phyloP scores from a whole-genome alignment of 2,329 filamentous ascomycete species.

The Penicillium sumatraense region DNA sequence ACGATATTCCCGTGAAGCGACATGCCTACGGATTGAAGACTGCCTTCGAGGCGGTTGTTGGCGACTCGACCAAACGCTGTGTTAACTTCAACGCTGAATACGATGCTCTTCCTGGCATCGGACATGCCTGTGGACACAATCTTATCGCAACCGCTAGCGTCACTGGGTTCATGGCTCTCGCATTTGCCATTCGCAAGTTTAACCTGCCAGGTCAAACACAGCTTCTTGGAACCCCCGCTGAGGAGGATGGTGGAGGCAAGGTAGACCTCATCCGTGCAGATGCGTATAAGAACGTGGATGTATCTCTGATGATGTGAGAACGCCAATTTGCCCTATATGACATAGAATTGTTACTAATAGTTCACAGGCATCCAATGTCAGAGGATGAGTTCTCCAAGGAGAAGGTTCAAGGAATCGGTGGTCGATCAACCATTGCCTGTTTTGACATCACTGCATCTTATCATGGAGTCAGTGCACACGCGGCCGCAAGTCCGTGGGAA shows the following conservation, averaged over 20 bases:
- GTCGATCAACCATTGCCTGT: background rate
- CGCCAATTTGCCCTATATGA: constrained; percentile 38
- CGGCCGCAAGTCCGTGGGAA: constrained; percentile 10
- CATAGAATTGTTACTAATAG: background rate
- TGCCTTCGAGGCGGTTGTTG: constrained; percentile 51
- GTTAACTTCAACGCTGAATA: constrained; percentile 39
- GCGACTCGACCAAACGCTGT: constrained; percentile 27
- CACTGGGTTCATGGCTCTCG: constrained; percentile 46
- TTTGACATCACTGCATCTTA: background rate
- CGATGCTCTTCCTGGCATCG: constrained; percentile 37
- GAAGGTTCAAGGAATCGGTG: background rate
- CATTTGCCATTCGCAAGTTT: constrained; percentile 44
- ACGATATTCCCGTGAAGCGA: constrained; percentile 19
- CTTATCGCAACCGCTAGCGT: constrained; percentile 31
- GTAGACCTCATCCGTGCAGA: constrained; percentile 43
- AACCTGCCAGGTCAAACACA: constrained; percentile 36
- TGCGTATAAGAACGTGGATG: constrained; percentile 38
- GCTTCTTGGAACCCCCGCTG: constrained; percentile 37
- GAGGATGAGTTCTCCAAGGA: background rate
- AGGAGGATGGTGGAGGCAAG: constrained; percentile 37
- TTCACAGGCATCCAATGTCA: constrained; percentile 19
- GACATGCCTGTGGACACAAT: constrained; percentile 40
- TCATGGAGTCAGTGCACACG: constrained; percentile 7
- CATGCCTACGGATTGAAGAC: constrained; percentile 55
- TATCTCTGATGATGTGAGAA: constrained; percentile 37